Evolutionary conservation across 768 basidiomycete species (phyloP).

Genomic region (Pisolithus orientalis): DNA sequence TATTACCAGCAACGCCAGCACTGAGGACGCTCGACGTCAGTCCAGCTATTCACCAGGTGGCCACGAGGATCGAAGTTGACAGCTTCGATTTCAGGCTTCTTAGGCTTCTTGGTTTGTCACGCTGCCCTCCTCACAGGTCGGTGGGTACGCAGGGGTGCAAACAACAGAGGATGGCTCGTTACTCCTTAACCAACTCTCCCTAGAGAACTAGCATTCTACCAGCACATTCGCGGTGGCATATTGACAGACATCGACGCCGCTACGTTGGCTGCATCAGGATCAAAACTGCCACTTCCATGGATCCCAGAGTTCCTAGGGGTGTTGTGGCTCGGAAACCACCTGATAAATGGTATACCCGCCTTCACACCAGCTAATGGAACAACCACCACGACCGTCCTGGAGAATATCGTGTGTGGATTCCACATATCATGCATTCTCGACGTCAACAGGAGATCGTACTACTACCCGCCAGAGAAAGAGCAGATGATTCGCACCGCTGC

Average conservation of each 20-base stretch:
- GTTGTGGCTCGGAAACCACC: slow-evolving; percentile 61
- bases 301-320: slow-evolving; percentile 79
- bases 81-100: too few species aligned
- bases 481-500: slow-evolving; percentile 71
- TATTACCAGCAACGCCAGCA: too few species aligned
- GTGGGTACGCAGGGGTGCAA: too few species aligned
- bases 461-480: slow-evolving; percentile 47
- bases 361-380: slow-evolving; percentile 40
- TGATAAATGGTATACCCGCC: slow-evolving; percentile 11
- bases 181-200: slow-evolving; percentile 65
- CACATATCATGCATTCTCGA: slow-evolving; percentile 74
- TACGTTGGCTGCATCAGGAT: slow-evolving; percentile 13
- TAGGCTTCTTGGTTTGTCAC: too few species aligned
- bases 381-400: slow-evolving; percentile 71
- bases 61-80: too few species aligned
- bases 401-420: slow-evolving; percentile 76
- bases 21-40: too few species aligned
- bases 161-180: too few species aligned
- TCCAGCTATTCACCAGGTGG: too few species aligned
- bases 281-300: slow-evolving; percentile 40
- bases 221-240: slow-evolving; percentile 33
- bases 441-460: slow-evolving; percentile 84
- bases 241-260: slow-evolving; percentile 24
- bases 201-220: slow-evolving; percentile 68
- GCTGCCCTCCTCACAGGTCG: too few species aligned